Evolutionary conservation across 1,139 yeast species (phyloP).

Genomic region (Taiozyma sp.): DNA sequence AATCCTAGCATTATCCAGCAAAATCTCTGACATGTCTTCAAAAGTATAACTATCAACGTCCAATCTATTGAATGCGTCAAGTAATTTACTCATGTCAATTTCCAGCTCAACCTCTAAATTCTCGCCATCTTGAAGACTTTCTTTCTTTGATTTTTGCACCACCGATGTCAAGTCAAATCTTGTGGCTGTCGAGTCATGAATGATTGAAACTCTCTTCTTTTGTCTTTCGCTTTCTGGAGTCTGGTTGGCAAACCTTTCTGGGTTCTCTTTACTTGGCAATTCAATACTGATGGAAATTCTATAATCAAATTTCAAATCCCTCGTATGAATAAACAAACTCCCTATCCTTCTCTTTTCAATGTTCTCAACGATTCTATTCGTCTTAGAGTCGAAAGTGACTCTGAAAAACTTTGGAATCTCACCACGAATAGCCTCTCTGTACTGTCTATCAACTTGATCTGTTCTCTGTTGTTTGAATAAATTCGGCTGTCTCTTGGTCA

Average conservation of each 20-base stretch:
- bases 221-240: conserved; percentile 51
- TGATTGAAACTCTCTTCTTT: conserved; percentile 58
- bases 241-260: conserved; percentile 41
- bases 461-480: conserved; percentile 34
- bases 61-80: conserved; percentile 53
- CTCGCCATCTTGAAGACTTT: conserved; percentile 35
- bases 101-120: conserved; percentile 66
- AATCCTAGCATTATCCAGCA: conserved; percentile 63
- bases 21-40: conserved; percentile 66
- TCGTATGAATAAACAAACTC: conserved; percentile 66
- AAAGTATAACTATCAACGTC: conserved; percentile 52
- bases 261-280: conserved; percentile 59
- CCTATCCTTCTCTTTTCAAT: conserved; percentile 70
- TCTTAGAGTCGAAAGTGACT: conserved; percentile 59
- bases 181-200: conserved; percentile 65
- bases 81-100: conserved; percentile 57
- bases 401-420: conserved; percentile 59
- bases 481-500: conserved; percentile 40
- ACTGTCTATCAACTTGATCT: conserved; percentile 33
- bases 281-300: conserved; percentile 73
- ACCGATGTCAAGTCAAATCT: conserved; percentile 68
- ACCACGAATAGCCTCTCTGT: conserved; percentile 33
- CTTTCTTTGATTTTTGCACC: conserved; percentile 40
- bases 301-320: conserved; percentile 72
- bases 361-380: conserved; percentile 60